Conservation (phyloP, 2,329 filamentous ascomycete genomes). For the Ambrosiella cleistominuta region DNA sequence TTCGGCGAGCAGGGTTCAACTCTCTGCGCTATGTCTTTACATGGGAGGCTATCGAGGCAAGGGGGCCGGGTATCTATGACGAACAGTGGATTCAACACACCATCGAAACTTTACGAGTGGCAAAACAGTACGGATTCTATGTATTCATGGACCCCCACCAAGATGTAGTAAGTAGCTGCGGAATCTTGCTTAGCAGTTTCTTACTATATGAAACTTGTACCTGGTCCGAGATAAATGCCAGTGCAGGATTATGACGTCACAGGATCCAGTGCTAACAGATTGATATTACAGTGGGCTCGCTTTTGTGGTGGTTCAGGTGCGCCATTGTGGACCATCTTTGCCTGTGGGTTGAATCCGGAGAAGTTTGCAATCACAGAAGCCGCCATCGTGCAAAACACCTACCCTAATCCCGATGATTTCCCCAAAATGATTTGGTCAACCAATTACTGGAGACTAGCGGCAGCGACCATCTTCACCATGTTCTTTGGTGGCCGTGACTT, state of each 20-base stretch:
- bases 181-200: not conserved
- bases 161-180: slow-evolving; percentile 54
- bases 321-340: slow-evolving; percentile 95
- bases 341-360: slow-evolving; percentile 74
- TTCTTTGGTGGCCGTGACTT: slow-evolving; percentile 87
- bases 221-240: not conserved
- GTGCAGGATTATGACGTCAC: slow-evolving; percentile 4
- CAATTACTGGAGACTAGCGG: slow-evolving; percentile 78
- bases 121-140: slow-evolving; percentile 83
- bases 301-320: slow-evolving; percentile 89
- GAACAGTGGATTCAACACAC: slow-evolving; percentile 88
- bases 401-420: slow-evolving; percentile 64
- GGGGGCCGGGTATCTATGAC: slow-evolving; percentile 79
- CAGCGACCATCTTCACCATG: slow-evolving; percentile 80
- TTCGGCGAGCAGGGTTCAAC: slow-evolving; percentile 87
- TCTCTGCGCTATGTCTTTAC: slow-evolving; percentile 94
- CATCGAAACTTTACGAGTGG: slow-evolving; percentile 63
- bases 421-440: slow-evolving; percentile 99
- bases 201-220: not conserved
- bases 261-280: slow-evolving; percentile 16
- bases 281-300: slow-evolving; percentile 56
- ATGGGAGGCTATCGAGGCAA: slow-evolving; percentile 95
- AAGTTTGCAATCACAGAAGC: slow-evolving; percentile 76
- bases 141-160: slow-evolving; percentile 98
- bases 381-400: slow-evolving; percentile 88